Evolutionary conservation across 768 basidiomycete species (phyloP).

Genomic region (Lyophyllum atratum): DNA sequence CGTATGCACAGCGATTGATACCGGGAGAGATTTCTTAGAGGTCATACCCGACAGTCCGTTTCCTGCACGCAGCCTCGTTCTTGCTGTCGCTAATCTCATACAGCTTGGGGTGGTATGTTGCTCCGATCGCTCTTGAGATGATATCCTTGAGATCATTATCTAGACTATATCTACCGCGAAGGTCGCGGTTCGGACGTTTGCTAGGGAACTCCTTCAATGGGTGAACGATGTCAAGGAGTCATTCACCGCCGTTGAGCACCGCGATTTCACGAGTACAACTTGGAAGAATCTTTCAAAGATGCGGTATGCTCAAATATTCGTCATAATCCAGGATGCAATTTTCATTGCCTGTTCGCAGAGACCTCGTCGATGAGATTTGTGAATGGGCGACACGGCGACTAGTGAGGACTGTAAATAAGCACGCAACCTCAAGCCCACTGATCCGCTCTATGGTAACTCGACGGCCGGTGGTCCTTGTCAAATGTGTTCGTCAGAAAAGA

Average conservation of each 20-base stretch:
- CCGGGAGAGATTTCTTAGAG: neutral
- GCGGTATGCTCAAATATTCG: neutral
- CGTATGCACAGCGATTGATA: constrained; percentile 7
- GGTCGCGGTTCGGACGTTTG: constrained; percentile 9
- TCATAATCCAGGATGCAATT: neutral
- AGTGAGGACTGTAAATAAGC: neutral
- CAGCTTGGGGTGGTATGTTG: constrained; percentile 14
- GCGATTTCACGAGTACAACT: constrained; percentile 8
- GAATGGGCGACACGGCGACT: constrained; percentile 1
- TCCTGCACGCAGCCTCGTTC: constrained; percentile 13
- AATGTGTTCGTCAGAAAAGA: neutral
- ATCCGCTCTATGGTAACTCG: neutral
- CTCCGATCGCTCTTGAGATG: neutral
- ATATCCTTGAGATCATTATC: too few species aligned
- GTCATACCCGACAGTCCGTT: constrained; percentile 11
- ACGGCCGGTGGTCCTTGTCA: neutral
- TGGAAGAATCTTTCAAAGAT: constrained; percentile 14
- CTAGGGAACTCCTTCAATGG: constrained; percentile 12
- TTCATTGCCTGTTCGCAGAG: neutral
- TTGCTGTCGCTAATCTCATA: constrained; percentile 5
- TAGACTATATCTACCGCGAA: constrained; percentile 5
- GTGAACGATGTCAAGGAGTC: constrained; percentile 8
- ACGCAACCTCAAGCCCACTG: neutral
- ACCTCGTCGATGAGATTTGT: constrained; percentile 8
- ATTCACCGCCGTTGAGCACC: constrained; percentile 1